These are phyloP conservation scores for Metschnikowia koreensis DNA, from an alignment of 805 yeast species.

Conservation along the genomic window DNA sequence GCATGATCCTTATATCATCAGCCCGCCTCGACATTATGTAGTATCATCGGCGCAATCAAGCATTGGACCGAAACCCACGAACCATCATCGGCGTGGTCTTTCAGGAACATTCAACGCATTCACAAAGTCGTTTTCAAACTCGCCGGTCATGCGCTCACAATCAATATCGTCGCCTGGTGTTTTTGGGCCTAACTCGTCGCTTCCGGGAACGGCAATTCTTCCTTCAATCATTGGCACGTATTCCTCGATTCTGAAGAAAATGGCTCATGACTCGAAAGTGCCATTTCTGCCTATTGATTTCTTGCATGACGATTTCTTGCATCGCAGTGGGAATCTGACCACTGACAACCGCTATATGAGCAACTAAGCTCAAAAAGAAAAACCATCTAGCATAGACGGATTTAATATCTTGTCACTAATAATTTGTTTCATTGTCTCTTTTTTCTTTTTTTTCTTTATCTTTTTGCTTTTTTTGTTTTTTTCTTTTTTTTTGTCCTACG, in stretches of 20 bases:
- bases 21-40: slow-evolving; percentile 20
- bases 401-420: background rate
- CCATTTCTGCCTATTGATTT: slow-evolving; percentile 46
- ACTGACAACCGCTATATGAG: slow-evolving; percentile 2
- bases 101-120: slow-evolving; percentile 22
- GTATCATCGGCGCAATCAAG: slow-evolving; percentile 12
- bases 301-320: slow-evolving; percentile 30
- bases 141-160: slow-evolving; percentile 12
- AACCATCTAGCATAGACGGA: background rate
- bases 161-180: slow-evolving; percentile 12
- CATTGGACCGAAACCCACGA: background rate
- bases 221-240: slow-evolving; percentile 42
- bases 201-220: slow-evolving; percentile 31
- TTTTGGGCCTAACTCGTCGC: slow-evolving; percentile 3
- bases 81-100: slow-evolving; percentile 11
- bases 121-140: slow-evolving; percentile 16
- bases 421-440: background rate
- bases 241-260: slow-evolving; percentile 35
- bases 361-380: background rate
- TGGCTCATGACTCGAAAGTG: slow-evolving; percentile 33
- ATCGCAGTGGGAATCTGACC: slow-evolving; percentile 11
- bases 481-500: background rate
- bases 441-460: background rate
- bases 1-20: slow-evolving; percentile 11
- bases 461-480: background rate